Evolutionary conservation across 2,329 filamentous ascomycete genomes (phyloP), one percentile per base, ranked within the genome.

Genomic region (Nothophoma quercina): DNA sequence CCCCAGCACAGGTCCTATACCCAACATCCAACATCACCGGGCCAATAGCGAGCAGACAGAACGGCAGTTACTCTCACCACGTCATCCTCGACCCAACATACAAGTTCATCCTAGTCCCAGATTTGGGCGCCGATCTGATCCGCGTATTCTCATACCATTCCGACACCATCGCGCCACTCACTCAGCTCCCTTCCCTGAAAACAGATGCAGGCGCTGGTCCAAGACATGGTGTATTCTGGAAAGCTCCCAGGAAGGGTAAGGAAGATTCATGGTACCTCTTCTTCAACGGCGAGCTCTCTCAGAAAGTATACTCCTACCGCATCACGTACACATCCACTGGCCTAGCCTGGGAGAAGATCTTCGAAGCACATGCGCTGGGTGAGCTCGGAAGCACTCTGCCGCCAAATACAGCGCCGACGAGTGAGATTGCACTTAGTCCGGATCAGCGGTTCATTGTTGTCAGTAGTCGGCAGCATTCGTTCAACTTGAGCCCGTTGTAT

Each of bases 101-200:
- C 5, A 64, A 76, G 13, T 89, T 83, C 69, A 62, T 88, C 22
- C 67, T 88, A 2, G 78, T 85, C 2, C 85, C 87, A 1, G 88
- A 90, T 60, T 78, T 91, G 5, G 84, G 87, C 28, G 79, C 82
- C 0, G 88, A 90, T 60, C 63, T 84, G 7, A 71, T 90, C 39
- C 84, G 83, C 52, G 71, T 83, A 76, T 89, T 83, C 66, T 64
- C 73, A 34, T 78, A 86, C 61, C 70, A 83, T 52, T 62, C 63
- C 1, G 59, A 66, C 1, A 59, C 64, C 3, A 71, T 69, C 1
- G 78, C 80, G 32, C 69, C 74, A 8, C 76, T 79, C 18, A 71
- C 83, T 8, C 63, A 65, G 13, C 67, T 78, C 58, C 77, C 75
- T 18, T 77, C 81, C 3, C 71, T 83, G 23, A 56, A 70, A 19